Conservation (phyloP, 192 early-diverging fungal genomes). For the Diversispora epigaea region DNA sequence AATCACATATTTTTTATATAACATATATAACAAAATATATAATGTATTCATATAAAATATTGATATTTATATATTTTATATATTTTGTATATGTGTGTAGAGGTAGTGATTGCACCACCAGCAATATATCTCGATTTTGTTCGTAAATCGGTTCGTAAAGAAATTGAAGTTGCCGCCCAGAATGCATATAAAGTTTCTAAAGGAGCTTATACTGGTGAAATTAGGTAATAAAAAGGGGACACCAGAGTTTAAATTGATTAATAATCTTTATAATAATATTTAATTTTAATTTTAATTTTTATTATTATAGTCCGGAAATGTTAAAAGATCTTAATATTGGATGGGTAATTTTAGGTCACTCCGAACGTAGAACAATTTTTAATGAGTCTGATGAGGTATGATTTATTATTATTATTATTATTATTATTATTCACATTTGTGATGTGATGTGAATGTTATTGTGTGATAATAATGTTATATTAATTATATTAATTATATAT, state of each 20-base stretch:
- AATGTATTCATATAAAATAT: background rate
- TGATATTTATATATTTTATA: background rate
- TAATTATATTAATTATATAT: slow-evolving; percentile 4
- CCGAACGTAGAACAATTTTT: slow-evolving; percentile 95
- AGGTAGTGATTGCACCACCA: slow-evolving; percentile 97
- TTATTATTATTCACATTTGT: background rate
- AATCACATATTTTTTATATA: background rate
- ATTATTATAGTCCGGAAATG: slow-evolving; percentile 70
- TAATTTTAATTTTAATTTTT: background rate
- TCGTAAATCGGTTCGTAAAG: slow-evolving; percentile 71
- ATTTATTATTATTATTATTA: background rate
- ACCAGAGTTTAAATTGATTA: background rate
- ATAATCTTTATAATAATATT: background rate
- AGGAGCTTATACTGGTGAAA: slow-evolving; percentile 98
- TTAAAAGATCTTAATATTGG: slow-evolving; percentile 93
- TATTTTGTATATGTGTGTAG: slow-evolving; percentile 45
- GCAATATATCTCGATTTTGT: slow-evolving; percentile 85
- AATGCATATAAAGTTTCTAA: slow-evolving; percentile 84
- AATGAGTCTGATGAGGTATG: slow-evolving; percentile 79
- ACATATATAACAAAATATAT: background rate
- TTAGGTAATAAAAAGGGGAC: slow-evolving; percentile 53
- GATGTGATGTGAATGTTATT: too few species aligned
- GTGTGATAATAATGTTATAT: background rate
- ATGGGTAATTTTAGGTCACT: slow-evolving; percentile 99
- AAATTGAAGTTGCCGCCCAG: slow-evolving; percentile 92